Evolutionary conservation across 2,329 filamentous ascomycete genomes (phyloP), one percentile per base, ranked within the genome.

Genomic region (Aspergillus melleus): DNA sequence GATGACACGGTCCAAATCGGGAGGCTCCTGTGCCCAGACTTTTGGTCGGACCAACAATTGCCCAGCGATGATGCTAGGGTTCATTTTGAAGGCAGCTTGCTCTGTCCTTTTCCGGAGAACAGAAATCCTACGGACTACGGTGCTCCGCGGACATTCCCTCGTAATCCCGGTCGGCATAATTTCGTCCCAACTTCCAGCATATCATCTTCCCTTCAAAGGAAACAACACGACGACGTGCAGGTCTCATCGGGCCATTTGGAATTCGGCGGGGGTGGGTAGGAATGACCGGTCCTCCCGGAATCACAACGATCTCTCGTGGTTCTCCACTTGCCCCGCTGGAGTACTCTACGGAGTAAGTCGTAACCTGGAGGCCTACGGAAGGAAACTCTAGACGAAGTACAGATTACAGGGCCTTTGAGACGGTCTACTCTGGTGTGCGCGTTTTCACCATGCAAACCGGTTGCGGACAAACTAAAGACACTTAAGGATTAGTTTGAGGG

Each of bases 21-120:
- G 14, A 32, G 26, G 29, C 24, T 42, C 19, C 6, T 16, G 16
- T 30, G 56, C 56, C 56, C 52, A 59, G 57, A 54, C 26, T 42
- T 26, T 50, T 53, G 30, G 51, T 46, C 16, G 42, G 8, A 47
- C 51, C 42, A 44, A 42, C 6, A 30, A 39, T 24, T 26, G 19
- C 44, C 44, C 5, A 20, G 53, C 29, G 30, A 22, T 47, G 44
- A 50, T 22, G 29, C 46, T 49, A 50, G 30, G 44, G 20, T 20
- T 30, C 16, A 20, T 44, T 20, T n/a, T 39, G 39, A 49, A 53
- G 32, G 3, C n/a, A 51, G 22, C 22, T 51, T 51, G 14, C 16
- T 10, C 49, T 51, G 22, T 24, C 14, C 24, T 32, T 24, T 51
- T 51, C 49, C 49, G 39, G 11, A 51, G 22, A 46, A n/a, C 42